These are phyloP conservation scores for Solanum virginianum DNA, from an alignment of 257 asterid genomes.

Conservation along the genomic window DNA sequence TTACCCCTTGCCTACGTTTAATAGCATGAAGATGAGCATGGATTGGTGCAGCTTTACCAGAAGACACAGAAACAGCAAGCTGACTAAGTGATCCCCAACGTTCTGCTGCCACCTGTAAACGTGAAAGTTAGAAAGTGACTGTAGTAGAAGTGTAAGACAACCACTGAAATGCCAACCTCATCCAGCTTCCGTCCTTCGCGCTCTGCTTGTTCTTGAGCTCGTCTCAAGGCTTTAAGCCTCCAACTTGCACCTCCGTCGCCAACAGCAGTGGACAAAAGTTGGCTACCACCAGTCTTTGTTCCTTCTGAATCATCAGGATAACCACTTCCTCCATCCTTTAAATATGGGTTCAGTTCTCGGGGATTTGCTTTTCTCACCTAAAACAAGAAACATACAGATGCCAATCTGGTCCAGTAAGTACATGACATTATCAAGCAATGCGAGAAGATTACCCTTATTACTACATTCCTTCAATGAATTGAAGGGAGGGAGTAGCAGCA, in stretches of 20 bases:
- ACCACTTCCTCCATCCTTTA: constrained; percentile 59
- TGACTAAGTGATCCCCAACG: constrained; percentile 94
- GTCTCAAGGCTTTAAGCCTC: constrained; percentile 91
- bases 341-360: constrained; percentile 75
- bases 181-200: constrained; percentile 78
- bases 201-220: constrained; percentile 91
- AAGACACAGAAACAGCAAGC: constrained; percentile 81
- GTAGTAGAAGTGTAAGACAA: neutral
- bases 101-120: constrained; percentile 70
- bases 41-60: constrained; percentile 61
- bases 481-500: neutral
- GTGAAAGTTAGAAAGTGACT: neutral
- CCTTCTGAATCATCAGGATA: constrained; percentile 65
- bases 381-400: neutral
- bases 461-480: neutral
- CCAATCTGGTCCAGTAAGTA: neutral
- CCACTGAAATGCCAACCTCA: constrained; percentile 33
- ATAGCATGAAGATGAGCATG: constrained; percentile 90
- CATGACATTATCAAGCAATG: neutral
- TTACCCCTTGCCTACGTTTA: constrained; percentile 46
- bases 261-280: constrained; percentile 40
- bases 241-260: constrained; percentile 99
- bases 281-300: constrained; percentile 17
- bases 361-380: constrained; percentile 61
- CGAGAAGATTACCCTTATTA: neutral